Percentiles rank a stretch among this genome's conserved stretches.
Evolutionary conservation across 1,139 yeast genomes (phyloP).

Genomic region (Debaryomyces fabryi): DNA sequence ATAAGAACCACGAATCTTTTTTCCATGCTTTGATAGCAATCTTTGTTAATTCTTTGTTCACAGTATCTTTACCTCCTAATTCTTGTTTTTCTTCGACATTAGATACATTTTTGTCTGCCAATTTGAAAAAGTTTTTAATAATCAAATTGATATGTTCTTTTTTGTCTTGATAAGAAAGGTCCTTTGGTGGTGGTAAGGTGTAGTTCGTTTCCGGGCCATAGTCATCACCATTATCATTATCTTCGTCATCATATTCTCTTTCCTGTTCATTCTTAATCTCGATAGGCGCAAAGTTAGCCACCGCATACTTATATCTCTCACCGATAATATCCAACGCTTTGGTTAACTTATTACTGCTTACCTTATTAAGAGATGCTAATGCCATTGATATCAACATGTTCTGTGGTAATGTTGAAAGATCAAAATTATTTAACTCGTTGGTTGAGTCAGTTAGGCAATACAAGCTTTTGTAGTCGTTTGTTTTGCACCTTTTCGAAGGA

Average conservation of each 20-base stretch:
- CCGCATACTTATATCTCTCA: constrained; percentile 53
- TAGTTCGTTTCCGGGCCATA: constrained; percentile 49
- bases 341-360: constrained; percentile 56
- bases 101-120: constrained; percentile 36
- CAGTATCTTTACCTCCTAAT: constrained; percentile 17
- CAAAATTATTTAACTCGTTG: constrained; percentile 65
- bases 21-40: constrained; percentile 67
- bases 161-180: constrained; percentile 50
- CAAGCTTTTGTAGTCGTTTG: constrained; percentile 40
- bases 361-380: constrained; percentile 59
- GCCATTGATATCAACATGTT: constrained; percentile 69
- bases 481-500: constrained; percentile 31
- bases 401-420: constrained; percentile 67
- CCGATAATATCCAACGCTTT: constrained; percentile 70
- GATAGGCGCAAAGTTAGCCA: constrained; percentile 14
- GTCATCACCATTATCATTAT: constrained; percentile 37
- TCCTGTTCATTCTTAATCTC: constrained; percentile 9
- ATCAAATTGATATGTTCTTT: constrained; percentile 56
- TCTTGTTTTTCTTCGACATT: constrained; percentile 23
- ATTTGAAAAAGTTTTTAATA: constrained; percentile 55
- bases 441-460: constrained; percentile 66
- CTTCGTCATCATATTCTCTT: constrained; percentile 38
- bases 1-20: constrained; percentile 72
- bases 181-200: constrained; percentile 60
- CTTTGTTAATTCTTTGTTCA: constrained; percentile 46